Evolutionary conservation across 208 protist species (phyloP).

Genomic region (Trypanosoma grayi): DNA sequence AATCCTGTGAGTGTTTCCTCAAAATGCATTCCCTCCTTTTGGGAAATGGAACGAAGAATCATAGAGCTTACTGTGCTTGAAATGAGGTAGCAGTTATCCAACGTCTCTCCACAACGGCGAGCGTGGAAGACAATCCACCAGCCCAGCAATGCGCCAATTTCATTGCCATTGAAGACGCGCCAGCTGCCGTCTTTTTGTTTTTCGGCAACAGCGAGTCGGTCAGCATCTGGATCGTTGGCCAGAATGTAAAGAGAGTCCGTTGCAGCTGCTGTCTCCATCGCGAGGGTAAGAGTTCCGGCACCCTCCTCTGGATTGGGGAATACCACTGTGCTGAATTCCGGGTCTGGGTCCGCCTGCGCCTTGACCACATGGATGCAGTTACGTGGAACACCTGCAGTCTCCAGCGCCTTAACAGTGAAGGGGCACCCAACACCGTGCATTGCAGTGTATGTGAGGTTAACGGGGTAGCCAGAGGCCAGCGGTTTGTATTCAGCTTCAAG

Average conservation of each 20-base stretch:
- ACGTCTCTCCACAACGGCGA: constrained; percentile 27
- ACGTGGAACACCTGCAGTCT: constrained; percentile 51
- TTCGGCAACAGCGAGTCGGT: constrained; percentile 96
- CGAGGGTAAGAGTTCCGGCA: constrained; percentile 81
- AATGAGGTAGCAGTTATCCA: constrained; percentile 56
- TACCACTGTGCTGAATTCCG: constrained; percentile 96
- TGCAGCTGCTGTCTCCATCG: constrained; percentile 82
- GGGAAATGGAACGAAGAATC: constrained; percentile 92
- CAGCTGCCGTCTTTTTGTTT: constrained; percentile 67
- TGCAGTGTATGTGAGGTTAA: constrained; percentile 71
- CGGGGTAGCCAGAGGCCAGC: constrained; percentile 6
- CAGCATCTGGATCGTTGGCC: constrained; percentile 99
- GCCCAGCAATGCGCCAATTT: constrained; percentile 96
- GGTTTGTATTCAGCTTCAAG: constrained; percentile 44
- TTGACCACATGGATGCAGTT: constrained; percentile 52
- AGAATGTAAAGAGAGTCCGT: constrained; percentile 85
- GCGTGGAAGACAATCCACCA: constrained; percentile 90
- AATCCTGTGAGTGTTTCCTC: constrained; percentile 98
- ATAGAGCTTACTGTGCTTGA: constrained; percentile 81
- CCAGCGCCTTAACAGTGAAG: constrained; percentile 71
- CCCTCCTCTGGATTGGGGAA: constrained; percentile 99
- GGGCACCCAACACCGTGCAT: constrained; percentile 95
- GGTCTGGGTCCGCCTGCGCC: constrained; percentile 94
- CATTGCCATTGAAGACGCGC: constrained; percentile 97
- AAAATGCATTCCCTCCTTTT: constrained; percentile 88